A percentile compares a stretch with the other conserved stretches of the same genome.
Evolutionary conservation across 2,329 filamentous ascomycete species (phyloP).

Genomic region (Didymella lethalis): DNA sequence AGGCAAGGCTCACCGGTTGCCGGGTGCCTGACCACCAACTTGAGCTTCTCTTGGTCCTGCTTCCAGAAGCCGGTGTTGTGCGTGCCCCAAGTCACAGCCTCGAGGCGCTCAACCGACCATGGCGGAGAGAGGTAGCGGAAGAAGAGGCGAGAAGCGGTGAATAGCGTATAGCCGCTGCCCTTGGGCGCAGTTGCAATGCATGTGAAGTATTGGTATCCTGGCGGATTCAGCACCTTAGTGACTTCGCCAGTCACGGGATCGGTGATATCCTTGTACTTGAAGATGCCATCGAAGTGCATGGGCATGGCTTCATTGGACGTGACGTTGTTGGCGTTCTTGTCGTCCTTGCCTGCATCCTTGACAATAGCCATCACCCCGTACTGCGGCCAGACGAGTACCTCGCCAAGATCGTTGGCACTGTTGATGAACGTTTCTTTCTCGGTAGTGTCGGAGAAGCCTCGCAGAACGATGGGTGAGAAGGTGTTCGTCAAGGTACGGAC

Average conservation of each 20-base stretch:
- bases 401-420: conserved; percentile 59
- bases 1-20: conserved; percentile 58
- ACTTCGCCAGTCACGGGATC: conserved; percentile 53
- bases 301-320: conserved; percentile 62
- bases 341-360: conserved; percentile 63
- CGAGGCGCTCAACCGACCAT: conserved; percentile 50
- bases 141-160: conserved; percentile 61
- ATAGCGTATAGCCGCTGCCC: conserved; percentile 63
- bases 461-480: conserved; percentile 63
- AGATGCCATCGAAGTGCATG: conserved; percentile 64
- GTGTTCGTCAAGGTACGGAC: conserved; percentile 57
- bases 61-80: conserved; percentile 36
- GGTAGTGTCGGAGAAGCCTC: conserved; percentile 60
- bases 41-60: conserved; percentile 55
- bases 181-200: conserved; percentile 57
- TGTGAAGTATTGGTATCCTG: conserved; percentile 63
- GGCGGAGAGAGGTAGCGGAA: conserved; percentile 57
- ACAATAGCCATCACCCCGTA: conserved; percentile 68
- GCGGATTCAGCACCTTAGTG: conserved; percentile 42
- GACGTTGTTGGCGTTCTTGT: conserved; percentile 61
- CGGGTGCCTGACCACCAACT: conserved; percentile 57
- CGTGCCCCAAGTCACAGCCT: conserved; percentile 46
- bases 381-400: conserved; percentile 59
- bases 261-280: conserved; percentile 58
- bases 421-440: conserved; percentile 57